phyloP scores from a whole-genome alignment of 495 filamentous ascomycete species.

The Margaritispora aquatica region DNA sequence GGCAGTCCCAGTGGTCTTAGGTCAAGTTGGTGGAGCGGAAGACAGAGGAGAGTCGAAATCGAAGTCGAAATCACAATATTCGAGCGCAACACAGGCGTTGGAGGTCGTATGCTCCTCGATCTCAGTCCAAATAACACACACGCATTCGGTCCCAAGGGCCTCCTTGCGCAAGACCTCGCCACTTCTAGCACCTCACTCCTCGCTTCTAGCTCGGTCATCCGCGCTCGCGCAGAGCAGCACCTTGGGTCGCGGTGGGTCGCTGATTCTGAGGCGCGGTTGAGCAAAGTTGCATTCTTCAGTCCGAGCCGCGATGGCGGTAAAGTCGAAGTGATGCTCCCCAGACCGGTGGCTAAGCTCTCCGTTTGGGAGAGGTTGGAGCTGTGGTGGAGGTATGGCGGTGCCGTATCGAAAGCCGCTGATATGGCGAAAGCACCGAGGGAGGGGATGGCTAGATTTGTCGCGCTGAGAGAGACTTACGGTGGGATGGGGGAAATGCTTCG shows the following conservation, averaged over 20 bases:
- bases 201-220: background rate
- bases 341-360: background rate
- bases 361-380: background rate
- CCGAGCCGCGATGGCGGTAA: background rate
- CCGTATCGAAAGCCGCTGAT: background rate
- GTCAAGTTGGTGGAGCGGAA: background rate
- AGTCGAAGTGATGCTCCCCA: background rate
- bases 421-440: background rate
- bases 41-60: background rate
- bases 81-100: conserved; percentile 1
- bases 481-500: background rate
- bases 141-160: background rate
- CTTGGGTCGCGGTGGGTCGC: background rate
- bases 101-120: conserved; percentile 6
- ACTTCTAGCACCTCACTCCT: background rate
- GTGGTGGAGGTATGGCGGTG: background rate
- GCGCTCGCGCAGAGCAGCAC: background rate
- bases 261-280: background rate
- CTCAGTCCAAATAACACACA: background rate
- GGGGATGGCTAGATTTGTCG: background rate
- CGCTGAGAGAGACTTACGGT: background rate
- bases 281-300: background rate
- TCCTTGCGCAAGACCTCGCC: background rate
- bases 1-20: background rate
- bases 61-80: conserved; percentile 13